Conservation (phyloP, 768 basidiomycete species). For the Dacryopinax primogenitus region DNA sequence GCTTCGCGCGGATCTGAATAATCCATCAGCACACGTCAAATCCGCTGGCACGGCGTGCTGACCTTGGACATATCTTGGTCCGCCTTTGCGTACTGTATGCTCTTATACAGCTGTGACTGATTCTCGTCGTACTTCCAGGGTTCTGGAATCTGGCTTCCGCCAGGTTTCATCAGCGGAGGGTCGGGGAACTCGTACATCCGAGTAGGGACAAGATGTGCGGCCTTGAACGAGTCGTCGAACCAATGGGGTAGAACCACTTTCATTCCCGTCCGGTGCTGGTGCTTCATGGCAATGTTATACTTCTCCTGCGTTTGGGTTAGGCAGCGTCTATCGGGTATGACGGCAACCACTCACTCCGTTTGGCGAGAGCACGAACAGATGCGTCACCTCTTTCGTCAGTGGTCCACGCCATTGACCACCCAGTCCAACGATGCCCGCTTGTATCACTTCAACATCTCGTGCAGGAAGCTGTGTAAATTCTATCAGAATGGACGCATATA, state of each 20-base stretch:
- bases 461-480: slow-evolving; percentile 36
- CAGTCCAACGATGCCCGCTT: slow-evolving; percentile 55
- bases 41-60: not conserved
- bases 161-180: slow-evolving; percentile 38
- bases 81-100: slow-evolving; percentile 26
- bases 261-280: slow-evolving; percentile 44
- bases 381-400: slow-evolving; percentile 76
- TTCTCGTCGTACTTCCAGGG: slow-evolving; percentile 18
- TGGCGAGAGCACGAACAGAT: slow-evolving; percentile 52
- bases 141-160: not conserved
- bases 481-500: not conserved
- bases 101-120: slow-evolving; percentile 26
- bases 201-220: slow-evolving; percentile 19
- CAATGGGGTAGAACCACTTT: slow-evolving; percentile 76
- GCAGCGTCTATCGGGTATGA: not conserved
- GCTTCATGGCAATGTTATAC: slow-evolving; percentile 39
- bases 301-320: slow-evolving; percentile 12
- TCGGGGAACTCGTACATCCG: slow-evolving; percentile 41
- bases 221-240: slow-evolving; percentile 58
- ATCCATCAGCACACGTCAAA: not conserved
- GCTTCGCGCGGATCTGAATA: slow-evolving; percentile 1
- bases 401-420: slow-evolving; percentile 72
- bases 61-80: slow-evolving; percentile 17
- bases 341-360: slow-evolving; percentile 18
- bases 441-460: slow-evolving; percentile 58